Base-by-base conservation (phyloP, 75 land plant genomes). In the Selaginella moellendorffii region DNA sequence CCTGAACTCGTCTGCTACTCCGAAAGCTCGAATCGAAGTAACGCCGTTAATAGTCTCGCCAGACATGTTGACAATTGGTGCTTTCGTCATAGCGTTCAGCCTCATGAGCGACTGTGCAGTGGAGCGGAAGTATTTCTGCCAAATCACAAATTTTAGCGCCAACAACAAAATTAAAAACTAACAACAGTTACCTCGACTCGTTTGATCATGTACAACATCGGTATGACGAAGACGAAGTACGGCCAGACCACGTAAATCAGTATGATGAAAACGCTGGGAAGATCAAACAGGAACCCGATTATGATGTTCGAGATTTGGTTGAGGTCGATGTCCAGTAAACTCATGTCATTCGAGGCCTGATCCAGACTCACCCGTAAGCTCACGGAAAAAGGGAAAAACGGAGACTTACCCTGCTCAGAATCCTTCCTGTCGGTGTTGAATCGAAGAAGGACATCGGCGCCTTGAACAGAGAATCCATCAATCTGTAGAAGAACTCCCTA, bases 291-390 rank as follows among this genome's bases (percentile, higher is more conserved):
- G 59, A 56, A 56, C 24, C 17, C 59, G 2, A 56, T 19, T 5
- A 56, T 21, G 59, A 25, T 56, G 24, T n/a, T 24, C 21, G 59
- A 56, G 24, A 56, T 19, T 56, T 56, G 59, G 59, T 21, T 56
- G n/a, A 56, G 25, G n/a, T 56, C 59, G n/a, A 56, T 56, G 21
- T 56, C 59, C 59, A 56, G 59, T 19, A 56, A 56, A 56, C 59
- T 56, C 59, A 56, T 56, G 59, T 56, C 59, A 56, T 24, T 56
- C 24, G 59, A 56, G 5, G 24, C 59, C 59, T 56, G 24, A 8
- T 8, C 10, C 46, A 36, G 10, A 36, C 46, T 5, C 46, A 36
- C 46, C 5, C 46, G 46, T 14, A 36, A 5, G 14, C 46, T 5
- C 46, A 36, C 46, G 46, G n/a, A n/a, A n/a, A n/a, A n/a, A n/a